phyloP scores from a whole-genome alignment of 1,284 basidiomycete species.

The Leccinum ponderosum region DNA sequence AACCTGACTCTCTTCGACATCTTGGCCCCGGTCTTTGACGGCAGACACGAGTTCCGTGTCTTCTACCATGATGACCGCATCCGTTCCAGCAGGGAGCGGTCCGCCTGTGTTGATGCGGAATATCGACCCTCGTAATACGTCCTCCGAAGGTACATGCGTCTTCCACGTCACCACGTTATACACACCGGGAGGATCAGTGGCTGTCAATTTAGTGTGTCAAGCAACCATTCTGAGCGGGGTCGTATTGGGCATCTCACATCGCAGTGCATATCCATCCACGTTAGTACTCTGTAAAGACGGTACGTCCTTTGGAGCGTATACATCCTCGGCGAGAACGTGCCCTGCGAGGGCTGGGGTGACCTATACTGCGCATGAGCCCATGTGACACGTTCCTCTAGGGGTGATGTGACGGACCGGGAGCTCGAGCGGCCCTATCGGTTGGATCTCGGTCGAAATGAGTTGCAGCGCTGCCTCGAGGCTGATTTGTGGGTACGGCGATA shows the following conservation, averaged over 20 bases:
- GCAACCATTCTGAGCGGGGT: not conserved
- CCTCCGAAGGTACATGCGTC: slow-evolving; percentile 40
- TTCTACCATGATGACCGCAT: slow-evolving; percentile 90
- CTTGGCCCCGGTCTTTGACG: slow-evolving; percentile 45
- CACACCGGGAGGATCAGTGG: slow-evolving; percentile 57
- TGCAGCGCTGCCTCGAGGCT: slow-evolving; percentile 64
- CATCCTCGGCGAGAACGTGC: slow-evolving; percentile 74
- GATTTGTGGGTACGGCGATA: slow-evolving; percentile 78
- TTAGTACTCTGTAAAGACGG: slow-evolving; percentile 72
- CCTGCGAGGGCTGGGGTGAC: slow-evolving; percentile 60
- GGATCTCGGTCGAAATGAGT: slow-evolving; percentile 54
- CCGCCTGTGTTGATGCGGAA: slow-evolving; percentile 82
- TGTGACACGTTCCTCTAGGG: not conserved
- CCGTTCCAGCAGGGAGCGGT: slow-evolving; percentile 70
- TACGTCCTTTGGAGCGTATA: slow-evolving; percentile 62
- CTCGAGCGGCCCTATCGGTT: slow-evolving; percentile 41
- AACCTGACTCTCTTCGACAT: slow-evolving; percentile 69
- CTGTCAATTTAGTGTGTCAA: slow-evolving; percentile 36
- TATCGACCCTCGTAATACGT: slow-evolving; percentile 53
- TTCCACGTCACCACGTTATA: slow-evolving; percentile 73
- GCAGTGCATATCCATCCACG: slow-evolving; percentile 86
- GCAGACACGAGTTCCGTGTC: slow-evolving; percentile 74
- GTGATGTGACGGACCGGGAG: slow-evolving; percentile 36
- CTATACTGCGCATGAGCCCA: slow-evolving; percentile 33
- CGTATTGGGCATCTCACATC: slow-evolving; percentile 44